Evolutionary conservation across 352 stramenopile species (phyloP), one percentile per base, ranked within the genome.

Genomic region (Phytophthora crassamura): DNA sequence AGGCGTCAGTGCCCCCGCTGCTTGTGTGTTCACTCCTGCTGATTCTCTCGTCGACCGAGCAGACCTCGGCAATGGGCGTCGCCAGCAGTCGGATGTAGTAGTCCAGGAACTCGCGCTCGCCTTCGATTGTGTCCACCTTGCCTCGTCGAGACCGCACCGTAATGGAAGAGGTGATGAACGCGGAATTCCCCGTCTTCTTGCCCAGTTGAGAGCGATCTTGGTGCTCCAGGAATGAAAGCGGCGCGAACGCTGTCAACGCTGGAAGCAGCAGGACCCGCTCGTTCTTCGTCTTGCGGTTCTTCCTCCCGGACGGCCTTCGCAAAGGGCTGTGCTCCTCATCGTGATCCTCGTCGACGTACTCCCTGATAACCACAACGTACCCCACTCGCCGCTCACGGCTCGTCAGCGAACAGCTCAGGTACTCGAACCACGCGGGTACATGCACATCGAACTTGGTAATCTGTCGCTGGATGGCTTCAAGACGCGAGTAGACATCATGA

Each of bases 371-470:
- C 47, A 89, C 28, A 0, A 72, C 71, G 38, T 89, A 89, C 0
- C 68, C 80, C 1, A 88, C 76, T 22, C 78, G 78, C n/a, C 78
- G 65, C 36, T 87, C 71, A 4, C 62, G 55, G 46, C 75, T 68
- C 4, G 69, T 64, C 14, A 30, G 46, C 0, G 72, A 77, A 16
- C 55, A 77, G 47, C 75, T 84, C 22, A 82, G 76, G 56, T 89
- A 89, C 54, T 89, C 80, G 36, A 89, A 72, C 80, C 80, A 89
- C 7, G 62, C 64, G 2, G 72, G 72, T 7, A 86, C 52, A 5
- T 33, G 68, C 28, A 89, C 75, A 9, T 74, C 68, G 46, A 72
- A 87, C 33, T 38, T 45, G 0, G 47, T 33, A 1, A 88, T 60
- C 54, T 76, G 63, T 0, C 36, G 39, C 8, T 73, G 68, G 10